Evolutionary conservation across 2,329 filamentous ascomycete genomes (phyloP), one percentile per base, ranked within the genome.

Genomic region (Phyllosticta ampelicida): DNA sequence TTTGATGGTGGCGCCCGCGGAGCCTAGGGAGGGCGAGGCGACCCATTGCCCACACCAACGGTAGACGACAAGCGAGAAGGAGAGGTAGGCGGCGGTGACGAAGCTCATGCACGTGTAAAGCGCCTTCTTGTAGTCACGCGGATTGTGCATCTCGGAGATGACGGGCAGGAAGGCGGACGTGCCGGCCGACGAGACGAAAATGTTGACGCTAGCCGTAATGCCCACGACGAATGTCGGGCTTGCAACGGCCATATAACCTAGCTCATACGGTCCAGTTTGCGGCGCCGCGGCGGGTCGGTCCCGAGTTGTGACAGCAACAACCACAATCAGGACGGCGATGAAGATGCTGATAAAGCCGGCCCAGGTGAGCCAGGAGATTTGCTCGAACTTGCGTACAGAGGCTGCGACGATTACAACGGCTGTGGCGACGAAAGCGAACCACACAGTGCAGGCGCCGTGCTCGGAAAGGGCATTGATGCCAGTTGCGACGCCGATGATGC

Each of bases 131-230:
- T 80, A 86, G 62, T 85, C 80, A 19, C 73, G 74, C 0, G 83
- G 83, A 28, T 76, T 74, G 49, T 72, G 74, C 82, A 86, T 86
- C 70, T 86, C 84, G 0, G 79, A 80, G 56, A 86, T 86, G 60
- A 86, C 80, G 4, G 82, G 81, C 1, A 86, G 70, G 64, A 85
- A 86, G 1, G 81, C 80, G 0, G 78, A 80, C 0, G 82, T 84
- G 18, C 79, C 81, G 0, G 82, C 79, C 6, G 76, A 78, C 1
- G 80, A 81, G 59, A 80, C 78, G 69, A 85, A 83, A 61, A 86
- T 84, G 1, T 80, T 83, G 1, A 76, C 75, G 0, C 78, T 75
- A 3, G 82, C 80, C 0, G 78, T 79, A 63, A 86, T 83, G 8
- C 80, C 83, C 1, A 75, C 77, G 0, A 78, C 77, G 65, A 86